phyloP scores from a whole-genome alignment of 306 rosid species.

The Sphenostylis stenocarpa region DNA sequence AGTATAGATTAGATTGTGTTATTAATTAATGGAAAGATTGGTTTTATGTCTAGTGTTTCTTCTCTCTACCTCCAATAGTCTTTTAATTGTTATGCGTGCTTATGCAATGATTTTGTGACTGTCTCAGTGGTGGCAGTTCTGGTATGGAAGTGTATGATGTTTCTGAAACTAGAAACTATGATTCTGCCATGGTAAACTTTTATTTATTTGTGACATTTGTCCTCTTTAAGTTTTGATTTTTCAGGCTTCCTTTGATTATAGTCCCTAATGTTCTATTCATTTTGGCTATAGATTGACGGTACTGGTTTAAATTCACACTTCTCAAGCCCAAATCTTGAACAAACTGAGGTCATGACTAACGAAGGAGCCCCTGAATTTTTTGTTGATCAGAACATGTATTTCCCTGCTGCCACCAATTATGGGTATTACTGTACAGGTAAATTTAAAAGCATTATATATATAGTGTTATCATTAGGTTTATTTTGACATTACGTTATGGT shows the following conservation, averaged over 20 bases:
- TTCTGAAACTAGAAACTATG: slow-evolving; percentile 51
- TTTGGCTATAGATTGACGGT: slow-evolving; percentile 61
- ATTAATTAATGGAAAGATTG: neutral
- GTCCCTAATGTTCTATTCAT: slow-evolving; percentile 11
- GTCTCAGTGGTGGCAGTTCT: slow-evolving; percentile 67
- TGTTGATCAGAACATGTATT: slow-evolving; percentile 80
- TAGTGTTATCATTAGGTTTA: neutral
- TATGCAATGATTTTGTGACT: slow-evolving; percentile 25
- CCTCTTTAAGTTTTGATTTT: neutral
- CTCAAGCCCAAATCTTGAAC: slow-evolving; percentile 56
- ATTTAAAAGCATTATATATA: neutral
- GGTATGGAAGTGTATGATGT: slow-evolving; percentile 65
- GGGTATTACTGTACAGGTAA: slow-evolving; percentile 95
- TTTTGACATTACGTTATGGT: neutral
- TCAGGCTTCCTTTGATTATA: neutral
- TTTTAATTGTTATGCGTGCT: slow-evolving; percentile 14
- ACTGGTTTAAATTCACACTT: slow-evolving; percentile 56
- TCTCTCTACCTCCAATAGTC: neutral
- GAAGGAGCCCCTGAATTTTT: slow-evolving; percentile 83
- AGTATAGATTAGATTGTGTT: neutral
- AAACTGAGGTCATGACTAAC: slow-evolving; percentile 65
- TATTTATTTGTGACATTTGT: neutral
- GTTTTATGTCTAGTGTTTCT: neutral
- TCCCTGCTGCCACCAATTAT: slow-evolving; percentile 88
- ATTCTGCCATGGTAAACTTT: slow-evolving; percentile 54